These are phyloP conservation scores for Globisporangium splendens DNA, from an alignment of 352 stramenopile genomes.

Conservation along the genomic window DNA sequence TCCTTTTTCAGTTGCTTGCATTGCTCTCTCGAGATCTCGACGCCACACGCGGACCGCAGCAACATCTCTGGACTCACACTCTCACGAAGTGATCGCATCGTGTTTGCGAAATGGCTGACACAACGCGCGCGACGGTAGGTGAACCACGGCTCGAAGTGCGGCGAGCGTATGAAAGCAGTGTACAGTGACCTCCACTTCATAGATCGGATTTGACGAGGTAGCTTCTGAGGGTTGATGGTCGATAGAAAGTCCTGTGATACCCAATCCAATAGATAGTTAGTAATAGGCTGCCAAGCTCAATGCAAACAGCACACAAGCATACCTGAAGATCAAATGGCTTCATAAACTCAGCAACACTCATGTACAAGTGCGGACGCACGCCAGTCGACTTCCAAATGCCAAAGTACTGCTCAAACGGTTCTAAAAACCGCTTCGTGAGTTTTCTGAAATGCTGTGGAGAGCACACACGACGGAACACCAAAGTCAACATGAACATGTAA, in stretches of 20 bases:
- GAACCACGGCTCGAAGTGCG: constrained; percentile 81
- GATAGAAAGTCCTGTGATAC: constrained; percentile 40
- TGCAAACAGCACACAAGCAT: background rate
- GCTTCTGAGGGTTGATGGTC: constrained; percentile 48
- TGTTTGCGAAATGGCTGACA: constrained; percentile 60
- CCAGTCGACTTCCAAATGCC: constrained; percentile 69
- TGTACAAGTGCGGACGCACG: constrained; percentile 62
- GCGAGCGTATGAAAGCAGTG: constrained; percentile 61
- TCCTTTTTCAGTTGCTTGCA: constrained; percentile 43
- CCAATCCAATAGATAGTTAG: background rate
- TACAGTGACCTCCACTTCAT: constrained; percentile 72
- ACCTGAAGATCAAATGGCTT: constrained; percentile 68
- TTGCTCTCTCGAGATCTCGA: constrained; percentile 39
- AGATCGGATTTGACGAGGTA: constrained; percentile 58
- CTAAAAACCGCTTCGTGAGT: constrained; percentile 81
- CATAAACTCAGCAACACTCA: constrained; percentile 63
- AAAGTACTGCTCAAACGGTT: constrained; percentile 87
- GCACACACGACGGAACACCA: background rate
- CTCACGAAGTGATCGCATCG: constrained; percentile 48
- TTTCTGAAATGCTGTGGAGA: constrained; percentile 74
- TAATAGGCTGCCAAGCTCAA: too few relatives aligned
- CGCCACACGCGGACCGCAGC: constrained; percentile 38
- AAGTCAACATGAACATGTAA: background rate
- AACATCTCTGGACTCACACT: constrained; percentile 34
- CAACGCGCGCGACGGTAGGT: constrained; percentile 60